These are phyloP conservation scores for Camelina sativa DNA, from an alignment of 345 rosid species.

Conservation along the genomic window DNA sequence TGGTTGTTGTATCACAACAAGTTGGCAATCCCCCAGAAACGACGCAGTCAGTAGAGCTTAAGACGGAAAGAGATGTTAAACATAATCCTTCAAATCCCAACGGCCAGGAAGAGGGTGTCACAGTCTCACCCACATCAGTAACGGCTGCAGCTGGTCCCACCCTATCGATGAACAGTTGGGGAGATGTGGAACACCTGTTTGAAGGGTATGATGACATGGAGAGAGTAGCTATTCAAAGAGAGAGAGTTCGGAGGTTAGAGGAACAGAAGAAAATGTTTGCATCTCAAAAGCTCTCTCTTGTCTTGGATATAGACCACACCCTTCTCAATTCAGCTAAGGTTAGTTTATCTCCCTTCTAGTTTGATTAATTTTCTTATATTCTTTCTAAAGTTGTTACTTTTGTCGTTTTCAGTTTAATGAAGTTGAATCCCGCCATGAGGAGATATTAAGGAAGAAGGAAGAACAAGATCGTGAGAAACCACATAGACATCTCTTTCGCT, in stretches of 20 bases:
- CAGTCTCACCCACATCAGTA: constrained; percentile 47
- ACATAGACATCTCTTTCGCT: constrained; percentile 81
- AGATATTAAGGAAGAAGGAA: constrained; percentile 87
- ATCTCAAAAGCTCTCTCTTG: constrained; percentile 87
- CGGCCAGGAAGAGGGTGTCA: constrained; percentile 43
- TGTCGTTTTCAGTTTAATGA: constrained; percentile 67
- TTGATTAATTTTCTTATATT: not conserved
- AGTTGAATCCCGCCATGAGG: constrained; percentile 85
- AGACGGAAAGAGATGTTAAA: constrained; percentile 50
- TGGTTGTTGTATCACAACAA: constrained; percentile 63
- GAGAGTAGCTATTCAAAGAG: constrained; percentile 90
- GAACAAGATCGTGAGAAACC: constrained; percentile 94
- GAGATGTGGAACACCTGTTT: constrained; percentile 87
- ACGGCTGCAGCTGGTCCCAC: constrained; percentile 49
- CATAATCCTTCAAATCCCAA: constrained; percentile 41
- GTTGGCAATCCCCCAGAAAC: constrained; percentile 42
- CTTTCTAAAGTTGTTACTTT: constrained; percentile 2
- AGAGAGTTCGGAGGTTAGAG: constrained; percentile 88
- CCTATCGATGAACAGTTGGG: constrained; percentile 71
- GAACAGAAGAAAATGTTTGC: constrained; percentile 97
- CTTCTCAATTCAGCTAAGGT: constrained; percentile 99
- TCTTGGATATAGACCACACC: constrained; percentile 95
- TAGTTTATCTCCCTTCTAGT: constrained; percentile 26
- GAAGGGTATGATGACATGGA: constrained; percentile 89
- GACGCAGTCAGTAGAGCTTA: constrained; percentile 50